Base-by-base conservation (phyloP, 768 basidiomycete species). In the Russula sp. region DNA sequence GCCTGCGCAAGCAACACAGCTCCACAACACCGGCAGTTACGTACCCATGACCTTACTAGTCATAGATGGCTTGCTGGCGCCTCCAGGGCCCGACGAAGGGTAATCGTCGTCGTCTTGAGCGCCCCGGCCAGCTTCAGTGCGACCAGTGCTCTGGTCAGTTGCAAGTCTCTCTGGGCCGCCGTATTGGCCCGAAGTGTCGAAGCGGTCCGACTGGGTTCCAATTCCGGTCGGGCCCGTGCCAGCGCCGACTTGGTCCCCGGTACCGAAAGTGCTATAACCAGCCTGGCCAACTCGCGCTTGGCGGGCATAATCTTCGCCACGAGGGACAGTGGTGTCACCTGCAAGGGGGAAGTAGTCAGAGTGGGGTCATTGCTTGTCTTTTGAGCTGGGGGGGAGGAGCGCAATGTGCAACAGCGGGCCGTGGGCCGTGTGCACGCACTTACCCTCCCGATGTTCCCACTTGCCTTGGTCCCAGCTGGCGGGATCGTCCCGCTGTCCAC, bases 41-140 rank as follows among this genome's bases (percentile, higher is more conserved):
- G 40, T 57, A 68, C 67, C 67, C 49, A 40, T 61, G 6, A 66
- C 45, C 34, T 53, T 68, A 10, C 44, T 50, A 14, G 52, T 39
- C 20, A 62, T n/a, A 1, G 66, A 45, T 3, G 55, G 53, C 44
- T 45, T 62, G 7, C 42, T 51, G 9, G 44, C 59, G 1, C 20
- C 42, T n/a, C 49, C 54, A 10, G 34, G 8, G 31, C 55, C 63
- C 2, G 10, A 4, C 10, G 37, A 6, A 14, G 20, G 54, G 34
- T 60, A 42, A 5, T 45, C 37, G 16, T 66, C 57, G 22, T 40
- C 53, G 18, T 55, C 7, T 10, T 48, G 13, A 18, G 10, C 6
- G 20, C 22, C 52, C 2, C 47, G 9, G 20, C 6, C 10, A 3
- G 48, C 13, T 16, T 57, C 61, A 6, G 1, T 4, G 4, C 16